Conservation (phyloP, 2,329 filamentous ascomycete genomes). For the Colletotrichum sp. region DNA sequence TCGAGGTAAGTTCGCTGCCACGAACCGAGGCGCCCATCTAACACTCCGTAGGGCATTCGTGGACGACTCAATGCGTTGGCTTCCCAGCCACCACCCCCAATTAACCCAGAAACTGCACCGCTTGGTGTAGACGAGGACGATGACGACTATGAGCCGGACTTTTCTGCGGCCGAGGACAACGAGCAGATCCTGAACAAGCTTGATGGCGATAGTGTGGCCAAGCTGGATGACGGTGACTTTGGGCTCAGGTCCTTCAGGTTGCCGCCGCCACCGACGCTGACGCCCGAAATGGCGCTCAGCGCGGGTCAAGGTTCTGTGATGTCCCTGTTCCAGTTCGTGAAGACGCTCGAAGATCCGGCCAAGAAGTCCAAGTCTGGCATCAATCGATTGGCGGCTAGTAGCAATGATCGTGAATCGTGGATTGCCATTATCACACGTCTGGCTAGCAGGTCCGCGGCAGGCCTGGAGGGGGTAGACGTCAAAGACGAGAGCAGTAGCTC, state of each 20-base stretch:
- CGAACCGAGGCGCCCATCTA: slow-evolving; percentile 19
- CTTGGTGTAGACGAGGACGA: slow-evolving; percentile 79
- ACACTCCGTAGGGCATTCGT: slow-evolving; percentile 51
- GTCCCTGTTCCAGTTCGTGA: slow-evolving; percentile 80
- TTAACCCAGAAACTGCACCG: slow-evolving; percentile 65
- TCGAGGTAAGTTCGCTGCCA: slow-evolving; percentile 61
- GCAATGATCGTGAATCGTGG: slow-evolving; percentile 89
- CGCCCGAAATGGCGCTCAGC: slow-evolving; percentile 72
- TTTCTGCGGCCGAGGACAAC: slow-evolving; percentile 76
- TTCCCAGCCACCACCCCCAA: slow-evolving; percentile 45
- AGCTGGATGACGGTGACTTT: slow-evolving; percentile 57
- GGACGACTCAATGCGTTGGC: slow-evolving; percentile 53
- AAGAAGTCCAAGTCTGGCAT: slow-evolving; percentile 76
- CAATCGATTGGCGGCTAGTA: slow-evolving; percentile 82
- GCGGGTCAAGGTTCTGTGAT: slow-evolving; percentile 77
- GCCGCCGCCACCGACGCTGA: slow-evolving; percentile 76
- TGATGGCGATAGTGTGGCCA: slow-evolving; percentile 59
- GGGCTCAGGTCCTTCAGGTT: slow-evolving; percentile 81
- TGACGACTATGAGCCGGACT: slow-evolving; percentile 87
- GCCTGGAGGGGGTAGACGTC: slow-evolving; percentile 65
- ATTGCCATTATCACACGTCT: slow-evolving; percentile 85
- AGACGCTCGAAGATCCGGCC: slow-evolving; percentile 70
- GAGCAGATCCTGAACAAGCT: slow-evolving; percentile 81
- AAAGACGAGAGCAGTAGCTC: slow-evolving; percentile 60
- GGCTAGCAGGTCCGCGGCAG: slow-evolving; percentile 78